phyloP scores from a whole-genome alignment of 2,329 filamentous ascomycete species.

The Fusarium albosuccineum region DNA sequence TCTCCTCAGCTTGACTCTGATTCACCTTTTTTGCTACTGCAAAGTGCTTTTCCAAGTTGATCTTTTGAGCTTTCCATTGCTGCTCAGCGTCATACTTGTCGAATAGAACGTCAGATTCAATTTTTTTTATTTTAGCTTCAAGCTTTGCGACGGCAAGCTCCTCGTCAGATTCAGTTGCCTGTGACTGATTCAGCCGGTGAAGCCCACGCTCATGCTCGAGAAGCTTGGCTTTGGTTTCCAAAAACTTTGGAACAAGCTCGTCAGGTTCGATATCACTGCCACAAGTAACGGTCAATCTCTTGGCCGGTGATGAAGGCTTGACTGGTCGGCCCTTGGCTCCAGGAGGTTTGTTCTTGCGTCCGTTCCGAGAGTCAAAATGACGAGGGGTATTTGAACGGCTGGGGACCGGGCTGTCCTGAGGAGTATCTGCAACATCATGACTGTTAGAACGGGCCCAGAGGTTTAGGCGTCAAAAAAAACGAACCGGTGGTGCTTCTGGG shows the following conservation, averaged over 20 bases:
- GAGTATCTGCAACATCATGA: conserved; percentile 55
- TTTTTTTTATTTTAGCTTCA: conserved; percentile 78
- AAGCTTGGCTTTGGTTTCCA: conserved; percentile 79
- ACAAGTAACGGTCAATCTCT: conserved; percentile 63
- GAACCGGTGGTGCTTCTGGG: conserved; percentile 54
- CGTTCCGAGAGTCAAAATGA: conserved; percentile 45
- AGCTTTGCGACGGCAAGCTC: conserved; percentile 72
- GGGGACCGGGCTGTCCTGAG: conserved; percentile 62
- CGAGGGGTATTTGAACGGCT: conserved; percentile 66
- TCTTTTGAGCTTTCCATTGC: conserved; percentile 72
- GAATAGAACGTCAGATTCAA: conserved; percentile 84
- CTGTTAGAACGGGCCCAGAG: conserved; percentile 20
- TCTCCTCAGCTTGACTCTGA: conserved; percentile 41
- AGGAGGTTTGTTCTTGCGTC: conserved; percentile 52
- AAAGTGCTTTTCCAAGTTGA: conserved; percentile 72
- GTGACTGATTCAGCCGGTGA: conserved; percentile 33
- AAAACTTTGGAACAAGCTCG: conserved; percentile 79
- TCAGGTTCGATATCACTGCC: conserved; percentile 82
- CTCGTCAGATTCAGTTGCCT: conserved; percentile 39
- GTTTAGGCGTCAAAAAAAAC: neutral
- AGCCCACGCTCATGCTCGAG: conserved; percentile 68
- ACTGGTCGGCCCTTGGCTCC: conserved; percentile 40
- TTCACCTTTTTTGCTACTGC: conserved; percentile 60
- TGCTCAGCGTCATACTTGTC: conserved; percentile 75
- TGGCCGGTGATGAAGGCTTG: conserved; percentile 50